Base-by-base conservation (phyloP, 345 rosid genomes). In the Eucalyptus tenuipes region DNA sequence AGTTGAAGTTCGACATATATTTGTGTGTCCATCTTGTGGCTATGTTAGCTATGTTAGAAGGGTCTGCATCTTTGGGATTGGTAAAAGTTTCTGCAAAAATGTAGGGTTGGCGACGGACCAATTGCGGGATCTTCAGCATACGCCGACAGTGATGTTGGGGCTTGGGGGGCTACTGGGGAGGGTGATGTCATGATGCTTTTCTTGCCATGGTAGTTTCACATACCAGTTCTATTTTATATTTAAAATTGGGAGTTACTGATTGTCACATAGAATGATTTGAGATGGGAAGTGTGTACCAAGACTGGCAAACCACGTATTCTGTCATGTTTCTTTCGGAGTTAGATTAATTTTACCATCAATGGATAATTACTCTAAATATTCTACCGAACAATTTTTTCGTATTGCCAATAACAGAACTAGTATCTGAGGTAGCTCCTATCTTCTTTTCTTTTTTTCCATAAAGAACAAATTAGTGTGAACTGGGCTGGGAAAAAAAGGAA, bases 111-210 rank as follows among this genome's bases (percentile, higher is more conserved):
- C 44, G 99, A 97, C 88, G 99, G 99, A 82, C 98, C 99, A 50
- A 96, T 97, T 42, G 96, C 89, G 1, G 99, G 99, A 49, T 97
- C 99, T 91, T 93, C 99, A 87, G 95, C 98, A 45, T 96, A 96
- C 87, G 98, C 98, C 12, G 96, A 94, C 87, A 92, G 91, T 91
- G 99, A 95, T 89, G 94, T 96, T 15, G 99, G 99, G 90, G 99
- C 99, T 90, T 97, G 99, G 90, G 99, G 99, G 86, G 99, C 99
- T 57, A 96, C 98, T 49, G 99, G 99, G 81, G 99, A 97, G 85
- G 99, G 99, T 6, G 99, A 96, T 93, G 93, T 95, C 91, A 97
- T 97, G 99, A 96, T 97, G 99, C 98, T 97, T 89, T 97, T 97
- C 92, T 96, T 97, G 90, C 99, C 99, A 50, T 96, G 99, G 99